Evolutionary conservation across 441 rosid species (phyloP).

Genomic region (Corymbia calophylla): DNA sequence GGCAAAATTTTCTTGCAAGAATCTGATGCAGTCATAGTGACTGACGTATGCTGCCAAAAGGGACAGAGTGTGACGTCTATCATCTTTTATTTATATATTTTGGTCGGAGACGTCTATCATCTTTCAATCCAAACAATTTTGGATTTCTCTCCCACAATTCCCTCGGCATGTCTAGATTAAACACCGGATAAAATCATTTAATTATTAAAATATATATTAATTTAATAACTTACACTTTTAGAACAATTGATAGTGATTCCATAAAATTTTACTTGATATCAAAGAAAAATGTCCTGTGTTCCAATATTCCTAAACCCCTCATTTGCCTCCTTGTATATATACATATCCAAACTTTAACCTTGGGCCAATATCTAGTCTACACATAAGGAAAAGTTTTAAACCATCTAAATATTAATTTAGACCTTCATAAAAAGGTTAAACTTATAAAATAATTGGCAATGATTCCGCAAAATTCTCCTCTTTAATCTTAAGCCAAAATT

Average conservation of each 20-base stretch:
- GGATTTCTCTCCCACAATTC: background rate
- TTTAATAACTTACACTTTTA: no score
- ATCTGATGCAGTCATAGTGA: background rate
- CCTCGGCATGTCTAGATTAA: accelerated
- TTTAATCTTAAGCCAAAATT: background rate
- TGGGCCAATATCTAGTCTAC: accelerated
- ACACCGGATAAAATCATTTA: background rate
- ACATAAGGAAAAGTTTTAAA: background rate
- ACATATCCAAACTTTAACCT: background rate
- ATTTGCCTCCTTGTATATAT: background rate
- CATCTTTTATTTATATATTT: background rate
- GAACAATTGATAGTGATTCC: background rate
- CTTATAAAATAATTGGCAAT: background rate
- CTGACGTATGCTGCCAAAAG: background rate
- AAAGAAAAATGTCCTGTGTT: background rate
- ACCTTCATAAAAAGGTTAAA: no score
- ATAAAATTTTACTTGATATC: background rate
- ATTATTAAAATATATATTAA: accelerated
- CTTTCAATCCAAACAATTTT: background rate
- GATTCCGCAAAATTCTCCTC: accelerated
- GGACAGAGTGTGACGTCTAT: background rate
- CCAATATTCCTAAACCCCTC: background rate
- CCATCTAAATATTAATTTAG: background rate
- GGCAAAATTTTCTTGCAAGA: accelerated
- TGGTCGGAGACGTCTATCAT: background rate